phyloP scores from a whole-genome alignment of 306 rosid genomes.

The Urtica urens region DNA sequence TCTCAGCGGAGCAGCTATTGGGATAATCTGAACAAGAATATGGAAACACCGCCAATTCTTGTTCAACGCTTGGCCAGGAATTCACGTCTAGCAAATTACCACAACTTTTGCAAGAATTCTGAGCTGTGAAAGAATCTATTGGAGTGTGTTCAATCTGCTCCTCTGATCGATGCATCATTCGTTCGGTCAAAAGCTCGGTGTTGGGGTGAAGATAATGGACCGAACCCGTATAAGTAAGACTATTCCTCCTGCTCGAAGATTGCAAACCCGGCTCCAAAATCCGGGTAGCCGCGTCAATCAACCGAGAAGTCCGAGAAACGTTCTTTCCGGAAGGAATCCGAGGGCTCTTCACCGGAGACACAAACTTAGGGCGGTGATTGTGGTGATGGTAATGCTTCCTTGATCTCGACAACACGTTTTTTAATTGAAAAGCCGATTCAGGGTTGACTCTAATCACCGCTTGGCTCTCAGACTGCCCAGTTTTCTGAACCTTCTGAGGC shows the following conservation, averaged over 20 bases:
- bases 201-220: slow-evolving; percentile 18
- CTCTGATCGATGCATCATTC: slow-evolving; percentile 11
- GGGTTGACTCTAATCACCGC: slow-evolving; percentile 60
- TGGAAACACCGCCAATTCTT: slow-evolving; percentile 17
- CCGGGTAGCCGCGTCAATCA: slow-evolving; percentile 73
- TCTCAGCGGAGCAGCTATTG: slow-evolving; percentile 17
- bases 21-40: slow-evolving; percentile 26
- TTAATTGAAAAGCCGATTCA: slow-evolving; percentile 55
- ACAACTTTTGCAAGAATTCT: slow-evolving; percentile 56
- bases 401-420: slow-evolving; percentile 56
- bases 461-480: slow-evolving; percentile 37
- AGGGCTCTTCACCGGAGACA: slow-evolving; percentile 56
- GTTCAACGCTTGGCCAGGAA: slow-evolving; percentile 25
- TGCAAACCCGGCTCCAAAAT: slow-evolving; percentile 87
- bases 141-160: slow-evolving; percentile 19
- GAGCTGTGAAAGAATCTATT: slow-evolving; percentile 29
- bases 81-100: slow-evolving; percentile 43
- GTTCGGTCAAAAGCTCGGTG: slow-evolving; percentile 16
- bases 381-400: slow-evolving; percentile 42
- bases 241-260: slow-evolving; percentile 35
- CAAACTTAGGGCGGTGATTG: slow-evolving; percentile 50
- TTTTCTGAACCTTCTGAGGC: slow-evolving; percentile 84
- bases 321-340: slow-evolving; percentile 41
- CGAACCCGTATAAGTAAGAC: slow-evolving; percentile 40
- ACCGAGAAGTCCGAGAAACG: slow-evolving; percentile 50